Evolutionary conservation across 495 filamentous ascomycete genomes (phyloP), one percentile per base, ranked within the genome.

Genomic region (Aspergillus coremiiformis): DNA sequence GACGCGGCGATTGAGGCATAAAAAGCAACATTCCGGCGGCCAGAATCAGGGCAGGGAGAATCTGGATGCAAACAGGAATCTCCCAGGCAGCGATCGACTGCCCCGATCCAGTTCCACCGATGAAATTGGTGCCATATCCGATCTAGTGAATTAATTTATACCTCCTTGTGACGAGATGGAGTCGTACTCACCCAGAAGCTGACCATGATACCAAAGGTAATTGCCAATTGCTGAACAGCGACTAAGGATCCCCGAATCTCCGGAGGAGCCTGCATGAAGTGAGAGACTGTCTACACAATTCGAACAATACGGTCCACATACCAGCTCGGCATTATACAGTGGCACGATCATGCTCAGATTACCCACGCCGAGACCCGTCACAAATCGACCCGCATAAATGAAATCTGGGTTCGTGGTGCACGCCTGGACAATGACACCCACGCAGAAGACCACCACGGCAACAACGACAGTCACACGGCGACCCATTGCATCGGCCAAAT

Each of bases 1-100:
- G 87, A 61, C 88, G 80, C 0, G 88, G 88, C 0, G 84, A 89
- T 68, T 87, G 88, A 3, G 87, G 88, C 86, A 93, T 80, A 65
- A 89, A 89, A 39, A 86, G 59, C 44, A 70, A 57, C 60, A 74
- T 68, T 5, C 74, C 74, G 21, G 58, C 47, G 3, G 60, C 65
- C n/a, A 79, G 66, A 19, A 71, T 41, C 6, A 72, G 21, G 5
- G 74, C 71, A 0, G 75, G 75, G 1, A 74, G 52, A 11, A 72
- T 58, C 44, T 78, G 76, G 20, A 79, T 64, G 8, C 65, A 67
- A 39, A 76, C 55, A 5, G 73, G 73, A 9, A 77, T 33, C 15
- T 70, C 53, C 77, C 75, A 80, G 1, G 74, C 70, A 0, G 72
- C 66, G 19, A 68, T 48, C 4, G 64, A 66, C 37, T 78, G 74